Evolutionary conservation across 176 grass and related monocot genomes (phyloP), one percentile per base, ranked within the genome.

Genomic region (Leersia perrieri): DNA sequence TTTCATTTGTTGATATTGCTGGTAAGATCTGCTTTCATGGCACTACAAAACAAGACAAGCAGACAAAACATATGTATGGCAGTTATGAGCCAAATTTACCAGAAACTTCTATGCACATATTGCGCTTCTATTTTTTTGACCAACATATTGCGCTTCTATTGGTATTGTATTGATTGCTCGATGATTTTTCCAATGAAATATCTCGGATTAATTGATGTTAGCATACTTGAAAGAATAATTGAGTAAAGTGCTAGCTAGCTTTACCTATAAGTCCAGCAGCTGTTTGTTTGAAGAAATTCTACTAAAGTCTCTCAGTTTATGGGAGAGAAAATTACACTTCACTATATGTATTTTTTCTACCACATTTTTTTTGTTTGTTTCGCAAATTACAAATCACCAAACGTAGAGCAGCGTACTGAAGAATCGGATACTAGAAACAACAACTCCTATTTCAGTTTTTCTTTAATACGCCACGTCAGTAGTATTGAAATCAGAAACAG

Each of bases 161-260:
- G 11, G 16, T 36, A 33, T 75, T 29, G 44, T 33, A 18, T 28
- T 2, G 28, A 6, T 29, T 33, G 27, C 32, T 63, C 2, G 38
- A 81, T 14, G 47, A 81, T 60, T 1, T 76, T 44, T 40, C 29
- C 25, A 33, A 34, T 25, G 40, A 3, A 23, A 20, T 7, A 28
- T 7, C n/a, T 33, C 68, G 23, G 29, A 28, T 81, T 58, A 75
- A 33, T 32, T 69, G n/a, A 18, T 76, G 29, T 15, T 28, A 8
- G 30, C 64, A 16, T 62, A 39, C 34, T 74, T 38, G 51, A 63
- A 76, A 51, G 8, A 76, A 5, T 33, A 61, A 40, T 20, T 82
- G 13, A 33, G 34, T 66, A 45, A 12, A 29, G 36, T 76, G 51
- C 25, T 87, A 63, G 25, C 49, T 87, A 69, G 53, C 20, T 82